Evolutionary conservation across 2,329 filamentous ascomycete species (phyloP), one percentile per base, ranked within the genome.

Genomic region (Leptoxyphium fumago): DNA sequence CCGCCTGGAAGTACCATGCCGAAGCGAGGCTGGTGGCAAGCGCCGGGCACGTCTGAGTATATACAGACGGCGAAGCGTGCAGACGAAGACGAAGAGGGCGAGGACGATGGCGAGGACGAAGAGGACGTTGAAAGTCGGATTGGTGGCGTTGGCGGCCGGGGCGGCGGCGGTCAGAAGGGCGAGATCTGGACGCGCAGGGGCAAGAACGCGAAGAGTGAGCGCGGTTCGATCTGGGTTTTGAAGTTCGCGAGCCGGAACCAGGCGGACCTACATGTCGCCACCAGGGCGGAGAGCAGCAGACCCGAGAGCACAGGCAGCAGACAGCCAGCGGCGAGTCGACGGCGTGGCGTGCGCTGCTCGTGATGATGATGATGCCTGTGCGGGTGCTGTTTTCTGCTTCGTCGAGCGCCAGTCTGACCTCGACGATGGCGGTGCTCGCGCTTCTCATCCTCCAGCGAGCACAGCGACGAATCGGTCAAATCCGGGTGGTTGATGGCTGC

Each of bases 31-130:
- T 36, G 32, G 32, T 36, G 32, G 32, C 32, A 15, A 9, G 11
- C 81, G 32, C 13, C 15, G 11, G 15, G 13, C 9, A 9, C 32
- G 13, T 36, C 32, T 62, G 40, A 82, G 62, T 63, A 93, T 73
- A 61, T 76, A 80, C 3, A 93, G 70, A 14, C 83, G 78, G 45
- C 91, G 74, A 13, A 91, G 65, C 38, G 79, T 77, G 62, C 93
- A 84, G 55, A 78, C 82, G 69, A 94, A 91, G 64, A 93, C 78
- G 51, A 89, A 76, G 2, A 81, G 79, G 29, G 80, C 73, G 43
- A 80, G 68, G 42, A 93, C 65, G 45, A 93, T 80, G 50, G 88
- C 71, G 43, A 94, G 71, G 45, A 94, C 80, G 47, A 94, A 72
- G 43, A 93, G 69, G 46, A 93, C 76, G 54, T 86, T 83, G 56